These are phyloP conservation scores for Persicaria maculosa DNA, from an alignment of 148 eudicot species.

Conservation along the genomic window DNA sequence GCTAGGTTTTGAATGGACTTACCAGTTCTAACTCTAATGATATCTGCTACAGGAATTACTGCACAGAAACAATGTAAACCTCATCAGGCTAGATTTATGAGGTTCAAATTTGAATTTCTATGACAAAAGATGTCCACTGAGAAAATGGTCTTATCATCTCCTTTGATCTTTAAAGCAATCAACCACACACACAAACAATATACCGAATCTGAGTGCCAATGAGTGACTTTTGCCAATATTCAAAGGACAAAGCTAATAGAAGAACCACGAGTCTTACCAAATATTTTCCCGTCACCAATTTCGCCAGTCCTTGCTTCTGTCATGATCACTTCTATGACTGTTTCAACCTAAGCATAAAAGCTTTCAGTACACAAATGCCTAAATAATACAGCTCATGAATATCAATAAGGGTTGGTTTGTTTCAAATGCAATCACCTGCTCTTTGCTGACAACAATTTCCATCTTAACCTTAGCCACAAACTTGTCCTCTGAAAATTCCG, in stretches of 20 bases:
- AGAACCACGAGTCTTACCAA: conserved; percentile 37
- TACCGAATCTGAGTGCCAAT: background rate
- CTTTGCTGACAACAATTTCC: conserved; percentile 90
- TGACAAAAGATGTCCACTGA: background rate
- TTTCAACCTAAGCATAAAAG: conserved; percentile 48
- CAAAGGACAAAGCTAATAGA: background rate
- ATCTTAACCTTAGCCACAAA: conserved; percentile 74
- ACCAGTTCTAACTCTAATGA: conserved; percentile 88
- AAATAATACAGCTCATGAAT: background rate
- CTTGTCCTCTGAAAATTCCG: conserved; percentile 82
- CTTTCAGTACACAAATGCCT: background rate
- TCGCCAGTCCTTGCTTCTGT: conserved; percentile 81
- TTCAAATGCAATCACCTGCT: conserved; percentile 44
- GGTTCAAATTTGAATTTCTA: background rate
- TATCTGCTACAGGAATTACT: conserved; percentile 77
- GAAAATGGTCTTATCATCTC: background rate
- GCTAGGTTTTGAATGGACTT: background rate
- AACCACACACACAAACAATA: background rate
- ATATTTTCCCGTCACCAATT: conserved; percentile 89
- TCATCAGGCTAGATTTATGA: background rate
- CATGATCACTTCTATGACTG: conserved; percentile 60
- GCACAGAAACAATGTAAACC: conserved; percentile 20
- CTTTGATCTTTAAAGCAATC: background rate
- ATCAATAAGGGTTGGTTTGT: background rate
- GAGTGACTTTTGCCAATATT: background rate